Evolutionary conservation across 495 filamentous ascomycete genomes (phyloP).

Genomic region (Chaetomium cochliodes): DNA sequence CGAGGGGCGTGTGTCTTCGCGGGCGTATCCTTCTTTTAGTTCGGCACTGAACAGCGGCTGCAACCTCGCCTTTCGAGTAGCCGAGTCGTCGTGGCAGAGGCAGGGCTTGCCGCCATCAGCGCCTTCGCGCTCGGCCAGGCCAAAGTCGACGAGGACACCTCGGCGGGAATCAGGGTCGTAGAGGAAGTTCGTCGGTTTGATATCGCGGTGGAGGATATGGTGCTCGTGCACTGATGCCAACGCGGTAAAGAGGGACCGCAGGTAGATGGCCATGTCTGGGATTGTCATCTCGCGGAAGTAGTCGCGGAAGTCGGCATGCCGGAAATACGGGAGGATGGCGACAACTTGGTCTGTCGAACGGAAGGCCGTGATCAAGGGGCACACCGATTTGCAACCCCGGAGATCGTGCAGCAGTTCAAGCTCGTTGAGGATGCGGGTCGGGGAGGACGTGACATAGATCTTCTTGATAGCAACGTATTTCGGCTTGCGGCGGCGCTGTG

Average conservation of each 20-base stretch:
- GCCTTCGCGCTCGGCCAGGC: slow-evolving; percentile 81
- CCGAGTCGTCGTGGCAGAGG: slow-evolving; percentile 58
- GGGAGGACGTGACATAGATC: slow-evolving; percentile 96
- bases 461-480: slow-evolving; percentile 97
- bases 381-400: slow-evolving; percentile 75
- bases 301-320: slow-evolving; percentile 91
- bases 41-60: slow-evolving; percentile 44
- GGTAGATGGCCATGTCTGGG: slow-evolving; percentile 81
- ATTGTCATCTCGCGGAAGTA: slow-evolving; percentile 89
- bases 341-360: slow-evolving; percentile 91
- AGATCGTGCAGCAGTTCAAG: slow-evolving; percentile 94
- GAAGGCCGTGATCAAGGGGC: slow-evolving; percentile 94
- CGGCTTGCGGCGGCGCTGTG: slow-evolving; percentile 46
- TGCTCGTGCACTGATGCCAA: slow-evolving; percentile 77
- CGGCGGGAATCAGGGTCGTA: slow-evolving; percentile 79
- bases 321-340: slow-evolving; percentile 91
- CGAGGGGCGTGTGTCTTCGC: slow-evolving; percentile 82
- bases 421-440: slow-evolving; percentile 91
- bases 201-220: slow-evolving; percentile 89
- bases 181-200: slow-evolving; percentile 99
- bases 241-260: slow-evolving; percentile 83
- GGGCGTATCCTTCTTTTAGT: slow-evolving; percentile 69
- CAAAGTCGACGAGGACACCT: slow-evolving; percentile 95
- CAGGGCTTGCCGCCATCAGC: slow-evolving; percentile 69
- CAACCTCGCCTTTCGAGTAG: slow-evolving; percentile 41